These are phyloP conservation scores for Eimeria falciformis DNA, from an alignment of 169 alveolate species.

Conservation along the genomic window DNA sequence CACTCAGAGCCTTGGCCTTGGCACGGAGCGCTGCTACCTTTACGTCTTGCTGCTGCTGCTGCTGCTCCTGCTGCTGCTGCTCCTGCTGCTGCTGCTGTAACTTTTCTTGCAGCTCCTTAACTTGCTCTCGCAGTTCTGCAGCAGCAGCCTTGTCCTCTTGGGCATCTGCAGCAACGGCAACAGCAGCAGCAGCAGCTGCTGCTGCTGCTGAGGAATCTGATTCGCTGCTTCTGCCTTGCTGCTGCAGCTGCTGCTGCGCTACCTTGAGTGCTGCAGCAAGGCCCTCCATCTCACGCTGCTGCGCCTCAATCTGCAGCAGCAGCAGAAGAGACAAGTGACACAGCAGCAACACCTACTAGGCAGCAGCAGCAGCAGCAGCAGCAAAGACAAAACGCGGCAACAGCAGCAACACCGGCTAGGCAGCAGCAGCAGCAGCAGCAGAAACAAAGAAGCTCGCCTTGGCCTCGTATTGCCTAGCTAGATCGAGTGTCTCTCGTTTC, in stretches of 20 bases:
- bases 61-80: constrained; percentile 50
- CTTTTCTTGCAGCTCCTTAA: constrained; percentile 37
- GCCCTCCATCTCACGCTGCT: constrained; percentile 64
- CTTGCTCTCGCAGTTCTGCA: constrained; percentile 56
- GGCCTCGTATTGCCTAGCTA: constrained; percentile 65
- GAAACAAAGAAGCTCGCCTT: neutral
- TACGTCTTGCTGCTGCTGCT: constrained; percentile 31
- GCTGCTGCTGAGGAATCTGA: constrained; percentile 62
- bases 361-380: constrained; percentile 50
- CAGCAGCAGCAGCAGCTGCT: constrained; percentile 55
- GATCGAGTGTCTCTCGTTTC: constrained; percentile 32
- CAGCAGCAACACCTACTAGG: constrained; percentile 10
- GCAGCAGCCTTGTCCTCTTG: constrained; percentile 47
- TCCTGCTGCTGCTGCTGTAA: constrained; percentile 57
- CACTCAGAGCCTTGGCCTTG: neutral
- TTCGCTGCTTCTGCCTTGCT: constrained; percentile 46
- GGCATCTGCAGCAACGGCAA: constrained; percentile 27
- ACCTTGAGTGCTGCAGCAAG: constrained; percentile 46
- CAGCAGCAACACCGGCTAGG: too few relatives aligned
- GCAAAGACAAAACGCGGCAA: neutral
- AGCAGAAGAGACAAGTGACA: neutral
- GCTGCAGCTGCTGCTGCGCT: constrained; percentile 73
- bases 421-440: constrained; percentile 58
- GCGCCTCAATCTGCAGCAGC: constrained; percentile 63
- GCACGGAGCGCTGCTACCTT: constrained; percentile 56